Evolutionary conservation across 495 filamentous ascomycete species (phyloP).

Genomic region (Extremus antarcticus): DNA sequence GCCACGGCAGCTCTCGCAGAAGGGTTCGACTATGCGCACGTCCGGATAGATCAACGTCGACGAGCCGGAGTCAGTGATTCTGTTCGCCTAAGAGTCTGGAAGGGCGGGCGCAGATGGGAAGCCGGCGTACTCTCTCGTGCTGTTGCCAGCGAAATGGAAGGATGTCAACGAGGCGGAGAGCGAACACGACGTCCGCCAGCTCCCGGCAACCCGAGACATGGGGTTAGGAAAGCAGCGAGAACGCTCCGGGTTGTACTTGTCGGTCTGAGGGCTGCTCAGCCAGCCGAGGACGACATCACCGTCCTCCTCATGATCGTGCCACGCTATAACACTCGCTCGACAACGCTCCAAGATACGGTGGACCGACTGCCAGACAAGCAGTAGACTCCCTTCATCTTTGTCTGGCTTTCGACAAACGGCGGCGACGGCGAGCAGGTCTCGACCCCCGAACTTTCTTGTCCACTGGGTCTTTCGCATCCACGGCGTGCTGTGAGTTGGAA

Average conservation of each 20-base stretch:
- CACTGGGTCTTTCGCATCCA: neutral
- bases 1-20: slow-evolving; percentile 3
- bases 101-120: neutral
- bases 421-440: neutral
- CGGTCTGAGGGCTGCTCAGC: no score
- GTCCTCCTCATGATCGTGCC: no score
- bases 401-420: neutral
- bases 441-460: neutral
- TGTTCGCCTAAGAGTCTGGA: slow-evolving; percentile 3
- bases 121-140: neutral
- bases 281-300: no score
- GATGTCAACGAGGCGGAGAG: neutral
- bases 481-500: neutral
- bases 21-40: slow-evolving; percentile 4
- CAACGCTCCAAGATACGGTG: neutral
- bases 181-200: neutral
- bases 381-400: neutral
- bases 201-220: neutral
- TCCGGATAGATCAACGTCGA: slow-evolving; percentile 1
- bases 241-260: no score
- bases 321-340: no score
- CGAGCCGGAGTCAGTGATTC: slow-evolving; percentile 2
- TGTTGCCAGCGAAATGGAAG: neutral
- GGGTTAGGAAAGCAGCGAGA: no score
- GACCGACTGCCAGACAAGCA: neutral